Evolutionary conservation across 306 rosid genomes (phyloP), one percentile per base, ranked within the genome.

Genomic region (Leucaena leucocephala): DNA sequence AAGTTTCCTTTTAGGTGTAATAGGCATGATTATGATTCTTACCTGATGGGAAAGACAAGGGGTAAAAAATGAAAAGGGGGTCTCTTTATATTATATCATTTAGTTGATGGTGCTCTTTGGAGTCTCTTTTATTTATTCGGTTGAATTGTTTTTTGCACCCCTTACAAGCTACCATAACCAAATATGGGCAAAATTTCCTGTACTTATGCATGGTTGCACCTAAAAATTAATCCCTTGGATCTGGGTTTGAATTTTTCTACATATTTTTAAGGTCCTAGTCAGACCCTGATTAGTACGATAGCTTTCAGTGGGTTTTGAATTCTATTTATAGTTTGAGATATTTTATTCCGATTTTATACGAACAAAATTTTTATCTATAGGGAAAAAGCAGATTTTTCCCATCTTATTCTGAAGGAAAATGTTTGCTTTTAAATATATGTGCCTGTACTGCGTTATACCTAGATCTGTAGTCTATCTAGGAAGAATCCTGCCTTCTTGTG

Each of bases 361-460:
- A 58, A 22, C 36, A 58, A 54, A 17, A 58, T 9, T 21, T 58
- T 22, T 58, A 21, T 21, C 34, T 15, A 58, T 50, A 16, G 7
- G 0, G 59, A 34, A 19, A 55, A 49, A 10, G 15, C 6, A 21
- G 5, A 57, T 57, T 58, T 21, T 58, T 58, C 36, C 36, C 3
- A 8, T 57, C 64, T 58, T 22, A 58, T 58, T 58, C 64, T 58
- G 64, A 58, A 22, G 36, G 62, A 55, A 55, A 58, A 58, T 58
- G 35, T 21, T 22, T 58, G 64, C 64, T 21, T 58, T 22, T 36
- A 27, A 27, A 27, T 27, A 27, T 27, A 9, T 22, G 13, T 21
- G 34, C 34, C 8, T 57, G 64, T 58, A 3, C 36, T 58, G 34
- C 15, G 36, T 4, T 10, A 22, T 58, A 3, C 16, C 34, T 58